A percentile compares a stretch with the other conserved stretches of the same genome.
Conservation (phyloP, 257 asterid species). For the Cinchona pubescens region DNA sequence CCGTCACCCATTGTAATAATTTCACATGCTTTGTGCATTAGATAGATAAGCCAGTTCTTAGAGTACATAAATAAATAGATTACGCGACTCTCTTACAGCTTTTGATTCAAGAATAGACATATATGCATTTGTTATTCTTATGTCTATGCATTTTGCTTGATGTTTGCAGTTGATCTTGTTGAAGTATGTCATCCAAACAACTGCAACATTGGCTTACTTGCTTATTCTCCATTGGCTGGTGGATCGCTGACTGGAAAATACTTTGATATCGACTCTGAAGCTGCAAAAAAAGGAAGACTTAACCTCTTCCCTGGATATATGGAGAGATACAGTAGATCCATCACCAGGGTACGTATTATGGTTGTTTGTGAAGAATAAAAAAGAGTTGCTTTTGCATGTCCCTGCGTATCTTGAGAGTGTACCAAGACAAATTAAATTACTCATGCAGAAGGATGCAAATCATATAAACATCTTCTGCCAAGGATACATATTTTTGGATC, state of each 20-base stretch:
- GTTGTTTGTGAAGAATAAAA: neutral
- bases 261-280: conserved; percentile 64
- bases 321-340: conserved; percentile 82
- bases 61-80: too few relatives aligned
- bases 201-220: conserved; percentile 79
- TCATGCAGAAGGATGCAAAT: neutral
- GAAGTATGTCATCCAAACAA: conserved; percentile 94
- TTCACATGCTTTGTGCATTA: too few relatives aligned
- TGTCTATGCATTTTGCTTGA: conserved; percentile 18
- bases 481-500: too few relatives aligned
- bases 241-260: conserved; percentile 83
- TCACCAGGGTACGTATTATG: conserved; percentile 51
- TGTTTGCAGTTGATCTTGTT: conserved; percentile 70
- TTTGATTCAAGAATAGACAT: neutral
- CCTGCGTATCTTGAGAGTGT: neutral
- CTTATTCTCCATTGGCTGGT: conserved; percentile 88
- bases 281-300: conserved; percentile 71
- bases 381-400: neutral
- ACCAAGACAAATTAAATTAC: too few relatives aligned
- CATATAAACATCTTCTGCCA: neutral
- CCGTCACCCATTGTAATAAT: too few relatives aligned
- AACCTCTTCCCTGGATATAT: conserved; percentile 84
- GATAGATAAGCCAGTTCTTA: too few relatives aligned
- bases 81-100: neutral
- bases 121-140: neutral